A percentile compares a stretch with the other conserved stretches of the same genome.
These are phyloP conservation scores for Claviceps citrina DNA, from an alignment of 2,329 filamentous ascomycete genomes.

Conservation along the genomic window DNA sequence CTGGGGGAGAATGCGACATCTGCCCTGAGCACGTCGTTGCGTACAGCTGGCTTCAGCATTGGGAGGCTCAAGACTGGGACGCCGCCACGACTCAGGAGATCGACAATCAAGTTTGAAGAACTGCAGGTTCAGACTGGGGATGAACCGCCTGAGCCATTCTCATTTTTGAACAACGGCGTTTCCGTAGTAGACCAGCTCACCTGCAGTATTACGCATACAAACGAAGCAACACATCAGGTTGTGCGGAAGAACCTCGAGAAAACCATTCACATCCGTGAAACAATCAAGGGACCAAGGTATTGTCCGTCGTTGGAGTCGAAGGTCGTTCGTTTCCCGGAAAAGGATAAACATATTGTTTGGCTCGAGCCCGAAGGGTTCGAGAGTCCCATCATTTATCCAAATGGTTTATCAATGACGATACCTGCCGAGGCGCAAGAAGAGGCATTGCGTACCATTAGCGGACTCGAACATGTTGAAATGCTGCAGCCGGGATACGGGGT, in stretches of 20 bases:
- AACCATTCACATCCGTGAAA: conserved; percentile 90
- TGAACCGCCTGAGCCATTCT: conserved; percentile 76
- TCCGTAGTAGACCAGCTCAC: conserved; percentile 65
- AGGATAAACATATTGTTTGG: conserved; percentile 79
- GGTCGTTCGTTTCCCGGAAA: conserved; percentile 72
- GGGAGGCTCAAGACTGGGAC: conserved; percentile 92
- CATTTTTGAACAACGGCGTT: conserved; percentile 69
- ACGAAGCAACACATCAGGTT: conserved; percentile 64
- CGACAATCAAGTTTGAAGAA: conserved; percentile 62
- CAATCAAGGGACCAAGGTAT: conserved; percentile 84
- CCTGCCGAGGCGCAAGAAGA: conserved; percentile 74
- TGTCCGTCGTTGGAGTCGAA: conserved; percentile 94
- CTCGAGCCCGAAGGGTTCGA: conserved; percentile 91
- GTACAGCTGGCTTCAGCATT: conserved; percentile 74
- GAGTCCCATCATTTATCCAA: conserved; percentile 82
- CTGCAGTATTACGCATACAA: conserved; percentile 84
- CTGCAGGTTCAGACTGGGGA: conserved; percentile 69
- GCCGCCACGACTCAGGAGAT: conserved; percentile 68
- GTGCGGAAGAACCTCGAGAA: conserved; percentile 85
- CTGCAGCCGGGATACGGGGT: conserved; percentile 92
- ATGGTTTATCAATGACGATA: conserved; percentile 93
- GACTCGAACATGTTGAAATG: conserved; percentile 80
- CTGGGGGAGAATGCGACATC: conserved; percentile 91
- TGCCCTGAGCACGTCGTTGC: conserved; percentile 78
- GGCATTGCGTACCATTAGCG: conserved; percentile 72